Conservation (phyloP, 441 rosid genomes). For the Corymbia citriodora region DNA sequence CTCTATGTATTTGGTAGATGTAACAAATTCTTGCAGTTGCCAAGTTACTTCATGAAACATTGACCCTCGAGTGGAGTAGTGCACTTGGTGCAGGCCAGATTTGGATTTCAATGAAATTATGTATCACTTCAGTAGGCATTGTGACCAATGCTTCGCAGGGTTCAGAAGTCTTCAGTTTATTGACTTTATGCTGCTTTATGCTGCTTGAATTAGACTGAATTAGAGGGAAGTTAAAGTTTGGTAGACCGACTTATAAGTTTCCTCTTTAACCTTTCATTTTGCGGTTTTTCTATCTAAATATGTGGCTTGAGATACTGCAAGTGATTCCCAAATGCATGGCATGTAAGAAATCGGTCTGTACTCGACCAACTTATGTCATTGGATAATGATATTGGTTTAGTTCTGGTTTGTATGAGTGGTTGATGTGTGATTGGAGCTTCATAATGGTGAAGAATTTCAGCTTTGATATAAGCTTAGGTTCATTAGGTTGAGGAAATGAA, state of each 20-base stretch:
- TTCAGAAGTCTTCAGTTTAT: neutral
- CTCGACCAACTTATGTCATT: neutral
- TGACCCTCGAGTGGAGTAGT: neutral
- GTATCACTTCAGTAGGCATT: neutral
- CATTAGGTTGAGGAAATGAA: neutral
- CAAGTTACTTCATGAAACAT: neutral
- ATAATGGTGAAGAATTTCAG: neutral
- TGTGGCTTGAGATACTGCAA: neutral
- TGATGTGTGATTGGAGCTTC: neutral
- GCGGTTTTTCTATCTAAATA: neutral
- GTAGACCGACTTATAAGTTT: neutral
- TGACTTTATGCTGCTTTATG: neutral
- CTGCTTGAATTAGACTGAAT: neutral
- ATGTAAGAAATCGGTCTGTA: neutral
- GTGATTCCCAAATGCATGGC: neutral
- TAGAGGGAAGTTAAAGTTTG: neutral
- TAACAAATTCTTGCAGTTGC: neutral
- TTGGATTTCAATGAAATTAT: neutral
- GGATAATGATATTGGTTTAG: neutral
- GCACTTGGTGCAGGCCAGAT: neutral
- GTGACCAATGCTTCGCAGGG: neutral
- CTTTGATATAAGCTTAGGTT: neutral
- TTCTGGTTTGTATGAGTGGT: neutral
- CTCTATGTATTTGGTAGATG: neutral
- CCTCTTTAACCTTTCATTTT: neutral